Conservation (phyloP, 1,284 basidiomycete species). For the Apiotrichum akiyoshidainum region DNA sequence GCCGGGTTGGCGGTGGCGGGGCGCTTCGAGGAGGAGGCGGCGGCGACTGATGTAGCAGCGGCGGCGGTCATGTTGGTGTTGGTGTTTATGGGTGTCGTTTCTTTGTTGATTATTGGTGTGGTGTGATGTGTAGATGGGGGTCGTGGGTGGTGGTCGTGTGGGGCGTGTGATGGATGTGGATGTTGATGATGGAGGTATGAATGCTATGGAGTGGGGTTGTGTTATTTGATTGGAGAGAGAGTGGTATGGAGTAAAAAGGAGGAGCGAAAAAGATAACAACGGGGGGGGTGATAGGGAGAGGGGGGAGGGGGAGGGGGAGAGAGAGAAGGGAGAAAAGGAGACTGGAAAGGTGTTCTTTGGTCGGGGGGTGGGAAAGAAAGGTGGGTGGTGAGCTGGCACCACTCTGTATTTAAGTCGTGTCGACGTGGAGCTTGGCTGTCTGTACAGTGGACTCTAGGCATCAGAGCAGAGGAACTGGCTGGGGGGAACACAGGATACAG, state of each 20-base stretch:
- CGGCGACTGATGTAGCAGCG: slow-evolving; percentile 6
- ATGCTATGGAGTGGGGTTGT: background rate
- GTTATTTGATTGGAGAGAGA: too few species aligned
- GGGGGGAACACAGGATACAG: too few species aligned
- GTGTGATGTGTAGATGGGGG: background rate
- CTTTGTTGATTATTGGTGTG: slow-evolving; percentile 3
- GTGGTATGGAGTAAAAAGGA: background rate
- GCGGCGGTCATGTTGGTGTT: background rate
- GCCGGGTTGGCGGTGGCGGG: slow-evolving; percentile 12
- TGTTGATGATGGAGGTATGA: too few species aligned
- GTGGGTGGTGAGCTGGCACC: too few species aligned
- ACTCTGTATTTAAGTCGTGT: too few species aligned
- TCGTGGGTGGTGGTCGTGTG: slow-evolving; percentile 2
- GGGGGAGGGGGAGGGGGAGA: background rate
- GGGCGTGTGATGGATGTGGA: background rate
- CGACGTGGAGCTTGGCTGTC: too few species aligned
- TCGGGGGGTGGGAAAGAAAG: background rate
- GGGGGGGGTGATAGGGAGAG: background rate
- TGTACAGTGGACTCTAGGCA: too few species aligned
- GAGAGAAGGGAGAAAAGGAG: background rate
- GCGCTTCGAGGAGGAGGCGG: slow-evolving; percentile 19
- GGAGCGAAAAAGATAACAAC: background rate
- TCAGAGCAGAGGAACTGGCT: too few species aligned
- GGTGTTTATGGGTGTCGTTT: background rate
- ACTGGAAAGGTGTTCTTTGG: too few species aligned